Evolutionary conservation across 441 rosid genomes (phyloP).

Genomic region (Geranium incanum): DNA sequence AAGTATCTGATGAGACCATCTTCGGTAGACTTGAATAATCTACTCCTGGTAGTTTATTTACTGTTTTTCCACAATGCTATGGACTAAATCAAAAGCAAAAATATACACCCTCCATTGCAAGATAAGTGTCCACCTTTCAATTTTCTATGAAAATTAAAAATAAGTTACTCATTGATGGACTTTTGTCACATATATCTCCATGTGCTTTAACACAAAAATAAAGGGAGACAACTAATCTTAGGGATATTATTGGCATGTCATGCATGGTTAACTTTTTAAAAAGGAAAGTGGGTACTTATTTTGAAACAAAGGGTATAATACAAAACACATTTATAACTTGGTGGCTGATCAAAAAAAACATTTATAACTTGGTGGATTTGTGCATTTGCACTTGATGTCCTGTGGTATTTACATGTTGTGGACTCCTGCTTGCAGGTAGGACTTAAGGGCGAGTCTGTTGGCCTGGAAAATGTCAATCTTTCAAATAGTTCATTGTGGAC

Average conservation of each 20-base stretch:
- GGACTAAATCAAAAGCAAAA: not conserved
- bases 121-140: not conserved
- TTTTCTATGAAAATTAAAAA: too few relatives aligned
- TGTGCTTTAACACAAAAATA: too few relatives aligned
- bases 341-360: not conserved
- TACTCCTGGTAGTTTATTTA: not conserved
- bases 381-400: not conserved
- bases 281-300: not conserved
- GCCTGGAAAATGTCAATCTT: constrained; percentile 32
- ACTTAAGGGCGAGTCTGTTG: constrained; percentile 50
- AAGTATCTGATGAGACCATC: not conserved
- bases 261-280: not conserved
- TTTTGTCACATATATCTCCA: not conserved
- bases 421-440: constrained; percentile 39
- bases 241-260: not conserved
- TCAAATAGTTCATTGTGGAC: constrained; percentile 54
- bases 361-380: not conserved
- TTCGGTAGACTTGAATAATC: not conserved
- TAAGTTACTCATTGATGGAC: not conserved
- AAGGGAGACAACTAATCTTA: not conserved
- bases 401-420: not conserved
- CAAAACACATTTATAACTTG: not conserved
- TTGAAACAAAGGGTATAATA: not conserved
- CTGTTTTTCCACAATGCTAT: not conserved
- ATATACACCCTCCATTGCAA: not conserved